Base-by-base conservation (phyloP, 1,284 basidiomycete genomes). In the Vanrija sp. region DNA sequence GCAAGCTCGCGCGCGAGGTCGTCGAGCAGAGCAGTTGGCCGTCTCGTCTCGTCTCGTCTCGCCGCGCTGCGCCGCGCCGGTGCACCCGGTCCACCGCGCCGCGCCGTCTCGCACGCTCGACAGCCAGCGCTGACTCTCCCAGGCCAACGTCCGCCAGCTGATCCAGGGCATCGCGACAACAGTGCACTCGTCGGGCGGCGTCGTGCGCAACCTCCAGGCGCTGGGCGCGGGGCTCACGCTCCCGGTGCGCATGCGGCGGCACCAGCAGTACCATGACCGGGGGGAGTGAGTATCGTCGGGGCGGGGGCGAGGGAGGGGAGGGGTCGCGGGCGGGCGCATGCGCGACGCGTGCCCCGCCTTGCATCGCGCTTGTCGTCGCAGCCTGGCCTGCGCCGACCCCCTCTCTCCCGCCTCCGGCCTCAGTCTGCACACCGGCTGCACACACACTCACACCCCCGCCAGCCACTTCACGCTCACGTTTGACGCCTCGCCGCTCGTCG, bases 381-480 rank as follows among this genome's bases (percentile, higher is more conserved):
- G n/a, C n/a, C n/a, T n/a, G n/a, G n/a, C n/a, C n/a, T n/a, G n/a
- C n/a, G n/a, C n/a, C n/a, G n/a, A n/a, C n/a, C n/a, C n/a, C n/a
- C n/a, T n/a, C n/a, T n/a, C n/a, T n/a, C n/a, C n/a, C n/a, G n/a
- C n/a, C n/a, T n/a, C n/a, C n/a, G n/a, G n/a, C n/a, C n/a, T n/a
- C n/a, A n/a, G n/a, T n/a, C n/a, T n/a, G n/a, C n/a, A 42, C 23
- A 18, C 12, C n/a, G 34, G 21, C 7, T 39, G 40, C 18, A 21
- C 39, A 7, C 44, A 29, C 21, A 25, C 29, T 23, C 38, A 51
- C 19, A 53, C 40, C n/a, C n/a, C n/a, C n/a, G 19, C n/a, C 46
- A 77, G 75, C 60, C 74, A 77, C 57, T 77, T 77, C 49, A 65
- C 67, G 16, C 71, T 77, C 65, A 56, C 62, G 6, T 77, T 76